These are phyloP conservation scores for Inosperma sp. DNA, from an alignment of 768 basidiomycete genomes.

Conservation along the genomic window DNA sequence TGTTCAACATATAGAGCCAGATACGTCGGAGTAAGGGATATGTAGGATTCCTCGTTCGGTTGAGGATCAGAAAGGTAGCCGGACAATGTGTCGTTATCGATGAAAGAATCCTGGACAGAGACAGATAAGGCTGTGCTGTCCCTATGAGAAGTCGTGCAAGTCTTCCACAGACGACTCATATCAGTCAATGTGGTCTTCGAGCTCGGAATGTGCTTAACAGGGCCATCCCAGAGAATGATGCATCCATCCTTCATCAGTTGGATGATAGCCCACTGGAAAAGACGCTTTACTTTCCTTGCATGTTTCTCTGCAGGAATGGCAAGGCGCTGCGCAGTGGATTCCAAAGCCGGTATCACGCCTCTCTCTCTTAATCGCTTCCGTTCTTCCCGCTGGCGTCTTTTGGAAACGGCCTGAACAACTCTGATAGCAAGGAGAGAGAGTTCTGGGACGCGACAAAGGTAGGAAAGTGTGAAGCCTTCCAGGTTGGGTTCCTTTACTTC, in stretches of 20 bases:
- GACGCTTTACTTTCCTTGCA: constrained; percentile 53
- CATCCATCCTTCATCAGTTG: constrained; percentile 68
- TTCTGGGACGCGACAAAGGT: constrained; percentile 74
- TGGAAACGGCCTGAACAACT: constrained; percentile 58
- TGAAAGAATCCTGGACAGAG: constrained; percentile 18
- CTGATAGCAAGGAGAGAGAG: constrained; percentile 58
- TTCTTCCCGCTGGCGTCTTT: constrained; percentile 48
- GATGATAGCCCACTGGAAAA: constrained; percentile 62
- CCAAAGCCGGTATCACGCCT: constrained; percentile 2
- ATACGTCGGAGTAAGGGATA: constrained; percentile 52
- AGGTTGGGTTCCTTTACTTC: constrained; percentile 7
- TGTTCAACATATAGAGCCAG: constrained; percentile 45
- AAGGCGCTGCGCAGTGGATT: constrained; percentile 13
- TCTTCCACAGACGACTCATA: constrained; percentile 47
- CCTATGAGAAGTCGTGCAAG: constrained; percentile 27
- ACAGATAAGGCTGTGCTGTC: constrained; percentile 22
- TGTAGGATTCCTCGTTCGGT: constrained; percentile 59
- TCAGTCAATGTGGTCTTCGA: constrained; percentile 15
- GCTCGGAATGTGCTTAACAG: constrained; percentile 35
- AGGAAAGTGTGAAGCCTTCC: constrained; percentile 64
- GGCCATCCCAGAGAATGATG: constrained; percentile 70
- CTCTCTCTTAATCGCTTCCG: constrained; percentile 38
- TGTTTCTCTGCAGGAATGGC: constrained; percentile 22
- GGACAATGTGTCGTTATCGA: constrained; percentile 33
- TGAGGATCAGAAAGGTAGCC: constrained; percentile 58